Base-by-base conservation (phyloP, 2,329 filamentous ascomycete genomes). In the Pseudocercospora macadamiae region DNA sequence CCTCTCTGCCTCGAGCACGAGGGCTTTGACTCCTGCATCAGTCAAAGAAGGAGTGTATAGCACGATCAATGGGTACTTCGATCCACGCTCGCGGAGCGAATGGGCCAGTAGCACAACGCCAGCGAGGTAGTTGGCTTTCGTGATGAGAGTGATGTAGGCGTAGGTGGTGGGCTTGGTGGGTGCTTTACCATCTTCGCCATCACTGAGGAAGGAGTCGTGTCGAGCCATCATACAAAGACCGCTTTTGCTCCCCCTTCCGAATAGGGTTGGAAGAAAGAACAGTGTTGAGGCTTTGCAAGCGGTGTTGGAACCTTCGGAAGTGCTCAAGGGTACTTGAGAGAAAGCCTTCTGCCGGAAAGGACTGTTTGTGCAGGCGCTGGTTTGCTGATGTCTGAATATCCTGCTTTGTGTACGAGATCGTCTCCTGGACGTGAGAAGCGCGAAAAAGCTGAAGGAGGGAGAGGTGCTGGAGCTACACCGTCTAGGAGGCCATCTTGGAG, bases 81-180 rank as follows among this genome's bases (percentile, higher is more conserved):
- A 76, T 1, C 72, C 72, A 39, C 79, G 74, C 57, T 76, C 76
- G 28, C 74, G 68, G 2, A 83, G 71, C 3, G 79, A 79, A 63
- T 82, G 73, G 5, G 79, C 77, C 10, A 83, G 76, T 8, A 82
- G 70, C 4, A 83, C 70, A 9, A 80, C 80, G 28, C 81, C 81
- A 10, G 81, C 76, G 5, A 83, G 73, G 64, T 83, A 83, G 23
- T 74, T 78, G 2, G 77, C 72, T 5, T 76, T 73, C 0, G 80
- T 83, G 14, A 83, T 74, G 28, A 83, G 73, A 0, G 80, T 82
- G 23, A 78, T 76, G 68, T 81, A 83, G 3, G 78, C 78, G 54
- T 74, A 44, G 63, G 34, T 37, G 18, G 26, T 39, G 9, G 12
- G 23, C 14, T 25, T 45, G 19, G 39, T 14, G 6, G 16, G 5